These are phyloP conservation scores for Tagetes patula DNA, from an alignment of 129 eudicot genomes.

Conservation along the genomic window DNA sequence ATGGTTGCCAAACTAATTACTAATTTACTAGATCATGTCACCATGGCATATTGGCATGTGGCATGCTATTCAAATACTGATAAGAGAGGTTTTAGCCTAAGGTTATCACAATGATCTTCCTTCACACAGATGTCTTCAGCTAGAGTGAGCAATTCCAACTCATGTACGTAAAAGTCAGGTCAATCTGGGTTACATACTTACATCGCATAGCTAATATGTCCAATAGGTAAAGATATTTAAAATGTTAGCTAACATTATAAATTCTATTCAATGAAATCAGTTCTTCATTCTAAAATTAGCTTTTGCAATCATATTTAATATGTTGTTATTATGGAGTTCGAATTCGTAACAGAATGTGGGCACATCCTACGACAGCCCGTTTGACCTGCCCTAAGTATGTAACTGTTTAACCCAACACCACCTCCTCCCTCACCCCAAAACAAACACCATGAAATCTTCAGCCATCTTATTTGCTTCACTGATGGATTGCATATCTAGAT, in stretches of 20 bases:
- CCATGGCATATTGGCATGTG: background rate
- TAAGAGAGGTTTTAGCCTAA: background rate
- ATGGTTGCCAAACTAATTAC: background rate
- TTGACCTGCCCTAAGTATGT: background rate
- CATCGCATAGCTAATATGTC: background rate
- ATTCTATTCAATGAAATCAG: background rate
- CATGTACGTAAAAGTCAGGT: background rate
- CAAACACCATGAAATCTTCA: background rate
- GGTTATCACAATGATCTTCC: background rate
- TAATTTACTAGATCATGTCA: background rate
- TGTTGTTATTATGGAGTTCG: background rate
- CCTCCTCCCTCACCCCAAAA: background rate
- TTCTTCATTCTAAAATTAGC: background rate
- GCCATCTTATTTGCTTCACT: background rate
- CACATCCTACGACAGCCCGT: background rate
- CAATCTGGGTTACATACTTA: too few relatives aligned
- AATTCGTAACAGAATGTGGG: background rate
- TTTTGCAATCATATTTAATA: background rate
- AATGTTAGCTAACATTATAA: background rate
- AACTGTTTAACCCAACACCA: background rate
- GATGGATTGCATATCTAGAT: background rate
- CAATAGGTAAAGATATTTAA: background rate
- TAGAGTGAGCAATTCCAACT: background rate
- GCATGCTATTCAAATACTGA: conserved; percentile 14
- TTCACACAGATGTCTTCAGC: background rate